Evolutionary conservation across 2,329 filamentous ascomycete species (phyloP).

Genomic region (Penicillium hordei): DNA sequence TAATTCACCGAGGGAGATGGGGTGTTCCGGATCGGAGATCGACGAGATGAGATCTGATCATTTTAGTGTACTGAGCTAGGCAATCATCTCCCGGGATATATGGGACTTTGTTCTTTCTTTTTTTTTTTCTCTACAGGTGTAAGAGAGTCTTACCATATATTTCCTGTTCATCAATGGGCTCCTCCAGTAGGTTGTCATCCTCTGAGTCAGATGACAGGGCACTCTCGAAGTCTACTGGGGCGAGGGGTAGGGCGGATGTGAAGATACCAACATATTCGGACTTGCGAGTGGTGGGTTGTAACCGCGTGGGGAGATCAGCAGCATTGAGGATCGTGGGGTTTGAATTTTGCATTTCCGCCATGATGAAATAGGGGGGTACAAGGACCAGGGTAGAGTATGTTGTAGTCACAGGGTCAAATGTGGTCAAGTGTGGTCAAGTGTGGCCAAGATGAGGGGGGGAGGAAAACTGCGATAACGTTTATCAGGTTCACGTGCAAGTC

Average conservation of each 20-base stretch:
- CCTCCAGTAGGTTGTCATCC: constrained; percentile 63
- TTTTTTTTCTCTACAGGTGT: neutral
- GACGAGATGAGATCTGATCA: constrained; percentile 80
- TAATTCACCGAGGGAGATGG: constrained; percentile 85
- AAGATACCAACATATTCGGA: constrained; percentile 49
- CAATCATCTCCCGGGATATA: neutral
- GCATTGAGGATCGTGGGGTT: constrained; percentile 91
- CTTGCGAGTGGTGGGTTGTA: constrained; percentile 46
- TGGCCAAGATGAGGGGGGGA: neutral
- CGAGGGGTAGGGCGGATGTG: constrained; percentile 51
- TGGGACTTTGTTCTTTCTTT: neutral
- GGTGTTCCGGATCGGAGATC: constrained; percentile 95
- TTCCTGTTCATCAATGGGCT: constrained; percentile 95
- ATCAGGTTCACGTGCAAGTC: constrained; percentile 1
- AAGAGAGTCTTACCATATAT: constrained; percentile 70
- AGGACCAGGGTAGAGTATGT: neutral
- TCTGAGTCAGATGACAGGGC: constrained; percentile 37
- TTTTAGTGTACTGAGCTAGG: neutral
- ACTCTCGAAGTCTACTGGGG: constrained; percentile 45
- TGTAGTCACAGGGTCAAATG: neutral
- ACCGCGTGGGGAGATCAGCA: constrained; percentile 82
- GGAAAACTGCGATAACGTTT: constrained; percentile 7
- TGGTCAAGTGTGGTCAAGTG: neutral
- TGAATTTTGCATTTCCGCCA: constrained; percentile 51
- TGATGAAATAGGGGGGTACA: constrained; percentile 13